Base-by-base conservation (phyloP, 345 rosid species). In the Brassica cretica region DNA sequence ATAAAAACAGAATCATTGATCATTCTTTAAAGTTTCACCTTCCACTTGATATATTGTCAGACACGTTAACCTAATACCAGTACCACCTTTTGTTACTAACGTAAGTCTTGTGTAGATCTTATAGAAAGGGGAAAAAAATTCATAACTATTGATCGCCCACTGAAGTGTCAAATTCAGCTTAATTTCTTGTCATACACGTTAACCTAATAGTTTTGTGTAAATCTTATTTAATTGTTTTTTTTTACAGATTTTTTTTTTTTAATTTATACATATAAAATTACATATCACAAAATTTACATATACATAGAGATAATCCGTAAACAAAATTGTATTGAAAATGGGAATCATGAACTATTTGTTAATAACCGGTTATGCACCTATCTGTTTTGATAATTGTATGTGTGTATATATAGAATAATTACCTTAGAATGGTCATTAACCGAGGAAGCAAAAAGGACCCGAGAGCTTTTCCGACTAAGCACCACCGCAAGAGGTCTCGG, bases 361-460 rank as follows among this genome's bases (percentile, higher is more conserved):
- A 44, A 29, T 21, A 64, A 29, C 33, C 33, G 19, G 30, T 53
- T 65, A 51, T 32, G 3, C 37, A 19, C 44, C 8, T 21, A 37
- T 64, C 0, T 58, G n/a, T 9, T 55, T 19, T 21, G 1, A 19
- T n/a, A 6, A 0, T 14, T 58, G 10, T 60, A 8, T 8, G 6
- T 5, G 9, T 0, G 35, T 59, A 60, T 60, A 7, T 0, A 25
- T 25, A 60, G 0, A 25, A 8, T 24, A 59, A 60, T 14, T 68
- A 79, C 82, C 78, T 73, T 7, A 27, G 82, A 79, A 62, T 79
- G 78, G 4, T 79, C 21, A 68, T 73, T 18, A 68, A 79, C 78
- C 35, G 78, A 79, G 1, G 82, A 73, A 12, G 78, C 73, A 1
- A 73, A 79, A 49, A 68, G 68, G 70, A 79, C 82, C 27, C 75